A percentile compares a stretch with the other conserved stretches of the same genome.
These are phyloP conservation scores for Radiomyces spectabilis DNA, from an alignment of 192 early-diverging fungal genomes.

Conservation along the genomic window DNA sequence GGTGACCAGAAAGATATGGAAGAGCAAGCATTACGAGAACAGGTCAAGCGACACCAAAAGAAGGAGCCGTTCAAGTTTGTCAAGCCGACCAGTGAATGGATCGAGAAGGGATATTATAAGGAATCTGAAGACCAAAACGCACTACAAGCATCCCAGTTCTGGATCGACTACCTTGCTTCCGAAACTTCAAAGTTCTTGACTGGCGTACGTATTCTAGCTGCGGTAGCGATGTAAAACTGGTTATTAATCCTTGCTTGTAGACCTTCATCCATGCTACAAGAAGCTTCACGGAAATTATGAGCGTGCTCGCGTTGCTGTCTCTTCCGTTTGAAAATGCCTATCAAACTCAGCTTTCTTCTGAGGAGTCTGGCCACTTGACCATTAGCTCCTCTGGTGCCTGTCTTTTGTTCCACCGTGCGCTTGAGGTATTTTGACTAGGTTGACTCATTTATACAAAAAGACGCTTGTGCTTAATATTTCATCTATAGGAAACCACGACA, in stretches of 20 bases:
- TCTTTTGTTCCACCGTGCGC: background rate
- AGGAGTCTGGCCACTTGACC: background rate
- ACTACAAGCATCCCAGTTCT: conserved; percentile 25
- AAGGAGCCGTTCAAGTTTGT: background rate
- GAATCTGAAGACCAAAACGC: background rate
- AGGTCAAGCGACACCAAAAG: background rate
- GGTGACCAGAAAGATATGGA: conserved; percentile 10
- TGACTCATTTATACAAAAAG: too few species aligned
- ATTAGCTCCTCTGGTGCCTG: background rate
- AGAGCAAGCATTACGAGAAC: conserved; percentile 1
- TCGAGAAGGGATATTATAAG: conserved; percentile 1
- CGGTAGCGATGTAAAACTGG: too few species aligned
- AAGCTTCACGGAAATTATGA: conserved; percentile 25
- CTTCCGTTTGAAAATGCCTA: too few species aligned
- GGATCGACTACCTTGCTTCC: conserved; percentile 39
- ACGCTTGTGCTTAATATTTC: background rate
- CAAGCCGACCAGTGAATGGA: conserved; percentile 9
- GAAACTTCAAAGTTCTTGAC: too few species aligned
- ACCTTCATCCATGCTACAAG: conserved; percentile 30
- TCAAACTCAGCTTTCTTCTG: background rate
- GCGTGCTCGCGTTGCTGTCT: conserved; percentile 34
- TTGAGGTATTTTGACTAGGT: too few species aligned
- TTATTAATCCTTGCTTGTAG: too few species aligned
- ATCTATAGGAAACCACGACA: background rate
- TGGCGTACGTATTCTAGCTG: conserved; percentile 31